A percentile compares a stretch with the other conserved stretches of the same genome.
phyloP scores from a whole-genome alignment of 1,284 basidiomycete species.

The Agaricales sp. region DNA sequence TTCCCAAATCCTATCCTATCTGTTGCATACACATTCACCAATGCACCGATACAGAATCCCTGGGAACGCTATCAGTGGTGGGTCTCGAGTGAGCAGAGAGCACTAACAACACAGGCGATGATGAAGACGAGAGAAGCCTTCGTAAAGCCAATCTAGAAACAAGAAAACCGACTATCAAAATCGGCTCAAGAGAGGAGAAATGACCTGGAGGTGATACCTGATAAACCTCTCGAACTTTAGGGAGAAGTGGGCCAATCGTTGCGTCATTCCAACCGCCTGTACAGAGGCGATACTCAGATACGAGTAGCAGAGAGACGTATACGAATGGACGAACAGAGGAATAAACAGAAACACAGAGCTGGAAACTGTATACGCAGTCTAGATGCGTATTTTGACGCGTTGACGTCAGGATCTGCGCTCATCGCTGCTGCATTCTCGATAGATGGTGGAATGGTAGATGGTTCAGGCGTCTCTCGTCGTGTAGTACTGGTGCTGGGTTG shows the following conservation, averaged over 20 bases:
- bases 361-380: no score
- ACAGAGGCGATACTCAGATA: neutral
- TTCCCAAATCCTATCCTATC: conserved; percentile 52
- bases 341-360: neutral
- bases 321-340: neutral
- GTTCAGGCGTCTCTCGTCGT: no score
- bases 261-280: conserved; percentile 34
- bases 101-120: conserved; percentile 28
- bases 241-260: conserved; percentile 31
- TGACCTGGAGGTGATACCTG: no score
- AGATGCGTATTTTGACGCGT: no score
- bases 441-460: no score
- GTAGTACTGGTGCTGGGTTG: no score
- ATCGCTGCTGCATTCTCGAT: no score
- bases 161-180: neutral
- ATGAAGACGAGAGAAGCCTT: conserved; percentile 41
- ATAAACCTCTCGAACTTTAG: conserved; percentile 41
- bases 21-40: conserved; percentile 43
- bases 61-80: conserved; percentile 13
- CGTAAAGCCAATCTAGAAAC: conserved; percentile 30
- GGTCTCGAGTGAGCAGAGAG: neutral
- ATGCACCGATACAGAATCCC: conserved; percentile 45
- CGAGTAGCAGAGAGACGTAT: neutral
- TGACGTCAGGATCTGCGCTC: no score
- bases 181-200: conserved; percentile 10